Evolutionary conservation across 1,284 basidiomycete species (phyloP).

Genomic region (Earliella scabrosa): DNA sequence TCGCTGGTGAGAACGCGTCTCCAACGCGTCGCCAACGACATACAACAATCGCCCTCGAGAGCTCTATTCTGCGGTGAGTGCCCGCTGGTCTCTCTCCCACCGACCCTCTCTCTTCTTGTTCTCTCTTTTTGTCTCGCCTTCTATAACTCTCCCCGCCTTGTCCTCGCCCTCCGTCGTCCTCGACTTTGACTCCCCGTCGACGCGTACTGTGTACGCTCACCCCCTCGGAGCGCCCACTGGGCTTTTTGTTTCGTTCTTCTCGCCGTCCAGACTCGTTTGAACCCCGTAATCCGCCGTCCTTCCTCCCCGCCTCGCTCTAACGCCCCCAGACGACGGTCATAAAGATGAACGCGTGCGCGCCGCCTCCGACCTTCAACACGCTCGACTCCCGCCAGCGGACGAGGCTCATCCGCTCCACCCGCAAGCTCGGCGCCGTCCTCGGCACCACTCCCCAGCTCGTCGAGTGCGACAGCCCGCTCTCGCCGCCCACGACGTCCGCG

Average conservation of each 20-base stretch:
- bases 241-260: neutral
- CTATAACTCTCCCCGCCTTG: neutral
- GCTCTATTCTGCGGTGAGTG: constrained; percentile 1
- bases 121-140: constrained; percentile 8
- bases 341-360: constrained; percentile 6
- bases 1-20: neutral
- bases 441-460: constrained; percentile 58
- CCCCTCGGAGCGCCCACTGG: neutral
- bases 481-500: constrained; percentile 27
- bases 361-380: constrained; percentile 50
- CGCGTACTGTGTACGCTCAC: constrained; percentile 10
- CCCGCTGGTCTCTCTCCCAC: neutral
- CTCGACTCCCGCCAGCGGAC: constrained; percentile 52
- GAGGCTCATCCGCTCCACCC: constrained; percentile 59
- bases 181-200: neutral
- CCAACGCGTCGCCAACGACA: too few relatives aligned
- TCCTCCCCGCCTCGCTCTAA: neutral
- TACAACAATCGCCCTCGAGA: constrained; percentile 10
- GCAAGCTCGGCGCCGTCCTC: constrained; percentile 61
- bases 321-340: neutral
- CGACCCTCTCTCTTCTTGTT: neutral
- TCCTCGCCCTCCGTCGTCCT: neutral
- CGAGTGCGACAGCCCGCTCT: constrained; percentile 37
- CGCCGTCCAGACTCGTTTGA: neutral
- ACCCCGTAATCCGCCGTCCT: neutral